Evolutionary conservation across 768 basidiomycete species (phyloP), one percentile per base, ranked within the genome.

Genomic region (Gymnopilus dilepis): DNA sequence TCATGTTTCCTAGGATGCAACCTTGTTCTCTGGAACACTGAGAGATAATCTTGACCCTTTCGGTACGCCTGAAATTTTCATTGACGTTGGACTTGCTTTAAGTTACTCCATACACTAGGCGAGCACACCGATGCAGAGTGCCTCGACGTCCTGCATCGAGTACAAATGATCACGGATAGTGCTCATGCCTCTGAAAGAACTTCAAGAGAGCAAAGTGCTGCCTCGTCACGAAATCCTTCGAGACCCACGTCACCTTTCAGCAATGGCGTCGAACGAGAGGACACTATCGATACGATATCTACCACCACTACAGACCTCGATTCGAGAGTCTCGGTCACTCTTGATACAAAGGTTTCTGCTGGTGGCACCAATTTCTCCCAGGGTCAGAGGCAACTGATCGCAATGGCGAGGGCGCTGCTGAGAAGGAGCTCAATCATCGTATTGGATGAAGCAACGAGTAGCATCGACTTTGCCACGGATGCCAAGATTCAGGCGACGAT

Each of bases 361-460:
- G 94, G 94, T 0, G 95, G 95, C 1, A 82, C 86, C 28, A 97
- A 97, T 77, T 96, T 97, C 75, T 95, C 92, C 1, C 92, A 95
- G 61, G 95, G 96, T 12, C 95, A 98, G 71, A 75, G 94, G 12
- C 95, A 98, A 69, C 77, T 94, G 9, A 90, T 95, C 55, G 90
- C 92, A 0, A 90, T 94, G 90, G 93, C 92, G 0, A 84, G 93
- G 3, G 92, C 93, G 0, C 76, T 94, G 22, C 77, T 94, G 33
- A 80, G 91, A 15, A 82, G 85, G 7, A 91, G 88, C 67, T 77
- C 87, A 12, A 86, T 94, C 65, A 88, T 94, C 48, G 84, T 94
- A 13, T 77, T 94, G 47, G 93, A 92, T 63, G 92, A 94, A 66
- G 92, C 92, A 15, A 94, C 92, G 7, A 92, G 90, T 62, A 92